Evolutionary conservation across 257 asterid species (phyloP), one percentile per base, ranked within the genome.

Genomic region (Solanum pimpinellifolium): DNA sequence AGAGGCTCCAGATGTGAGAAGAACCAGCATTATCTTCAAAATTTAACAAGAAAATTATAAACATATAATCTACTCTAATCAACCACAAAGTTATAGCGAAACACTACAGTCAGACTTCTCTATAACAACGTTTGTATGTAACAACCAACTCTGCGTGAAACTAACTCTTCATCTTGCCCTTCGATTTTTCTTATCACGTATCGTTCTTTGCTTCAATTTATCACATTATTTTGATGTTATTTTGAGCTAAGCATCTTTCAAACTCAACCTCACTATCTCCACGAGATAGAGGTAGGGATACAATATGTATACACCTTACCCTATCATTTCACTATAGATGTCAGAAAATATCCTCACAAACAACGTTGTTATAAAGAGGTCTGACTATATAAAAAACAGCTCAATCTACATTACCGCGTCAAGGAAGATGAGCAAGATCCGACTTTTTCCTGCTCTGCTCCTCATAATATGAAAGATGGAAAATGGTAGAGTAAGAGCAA

Each of bases 1-100:
- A 66, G 98, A 95, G 68, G 98, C 98, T 87, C 91, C 98, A 6
- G 93, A 92, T 20, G 92, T 89, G 13, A 94, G 91, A 37, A 91
- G 90, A 83, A 91, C 95, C 11, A 94, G 85, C 92, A 94, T 93
- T 52, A 80, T 88, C 97, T 94, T 92, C 90, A 84, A 42, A 13
- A 29, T 16, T 29, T 39, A 39, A 41, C 31, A 31, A 31, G 27
- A 47, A 16, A 31, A 15, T 21, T 29, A 27, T 37, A 5, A 37
- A 37, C 7, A 37, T 37, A 37, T 37, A 37, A 37, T 37, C 39
- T 37, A 37, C 39, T 37, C 33, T 39, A 74, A 39, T 47, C 42
- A 81, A 27, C 23, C 25, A 29, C 35, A 15, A 15, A 81, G 13
- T 16, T 75, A 16, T 33, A 81, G 18, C 16, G 16, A 49, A 20